Evolutionary conservation across 345 rosid species (phyloP), one percentile per base, ranked within the genome.

Genomic region (Eutrema japonicum): DNA sequence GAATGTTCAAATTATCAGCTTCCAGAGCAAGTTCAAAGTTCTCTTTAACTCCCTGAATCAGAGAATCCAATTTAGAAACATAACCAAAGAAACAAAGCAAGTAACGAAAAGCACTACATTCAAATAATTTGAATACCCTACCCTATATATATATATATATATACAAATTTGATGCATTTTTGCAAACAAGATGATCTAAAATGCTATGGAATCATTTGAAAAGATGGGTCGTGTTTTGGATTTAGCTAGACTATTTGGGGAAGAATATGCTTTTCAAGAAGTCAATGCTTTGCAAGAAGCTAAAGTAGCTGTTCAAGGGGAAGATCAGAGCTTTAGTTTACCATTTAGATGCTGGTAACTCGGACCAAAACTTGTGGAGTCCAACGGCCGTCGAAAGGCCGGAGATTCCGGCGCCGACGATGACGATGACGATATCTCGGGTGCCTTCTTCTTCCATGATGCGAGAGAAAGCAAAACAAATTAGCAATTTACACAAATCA

Each of bases 11-110:
- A n/a, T n/a, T n/a, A n/a, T n/a, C n/a, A 56, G 83, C 90, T 82
- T 85, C 92, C 42, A 94, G 53, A 60, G 96, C 96, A 86, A 91
- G 76, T 80, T 91, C 95, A 77, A 94, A 91, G 77, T 88, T 94
- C 77, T 91, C 95, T 77, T 94, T 94, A 50, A 90, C 97, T 37
- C 86, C 82, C 98, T 94, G 64, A 55, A 61, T 60, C 40, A 52
- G 53, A 22, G 1, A 22, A 22, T 22, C 26, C 26, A 22, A 22
- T 22, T 22, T 22, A 22, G 26, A 22, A 22, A 22, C 26, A 22
- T 22, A 22, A 22, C 26, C 26, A 22, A 22, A 29, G 12, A 10
- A 5, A 5, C 35, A 32, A 16, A 9, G 2, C 36, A 37, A 35
- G 35, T 22, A 22, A 22, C 26, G 26, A 22, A 22, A 22, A 22